phyloP scores from a whole-genome alignment of 345 rosid genomes.

The Mercurialis annua region DNA sequence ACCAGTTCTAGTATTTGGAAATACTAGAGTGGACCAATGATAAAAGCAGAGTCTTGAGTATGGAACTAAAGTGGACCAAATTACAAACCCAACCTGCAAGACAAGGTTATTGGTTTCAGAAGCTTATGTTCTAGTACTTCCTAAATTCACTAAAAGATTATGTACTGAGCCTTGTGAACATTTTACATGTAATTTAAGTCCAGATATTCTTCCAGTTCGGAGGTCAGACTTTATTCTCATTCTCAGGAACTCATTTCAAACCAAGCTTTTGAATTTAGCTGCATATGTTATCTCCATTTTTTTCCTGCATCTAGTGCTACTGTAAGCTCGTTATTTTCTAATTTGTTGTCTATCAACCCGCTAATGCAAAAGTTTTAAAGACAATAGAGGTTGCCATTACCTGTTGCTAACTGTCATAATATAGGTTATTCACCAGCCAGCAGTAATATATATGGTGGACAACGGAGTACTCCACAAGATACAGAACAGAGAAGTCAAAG shows the following conservation, averaged over 20 bases:
- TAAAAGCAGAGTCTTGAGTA: not conserved
- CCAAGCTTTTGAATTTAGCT: not conserved
- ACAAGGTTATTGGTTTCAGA: not conserved
- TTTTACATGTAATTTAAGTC: too few relatives aligned
- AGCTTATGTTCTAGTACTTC: not conserved
- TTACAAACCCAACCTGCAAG: not conserved
- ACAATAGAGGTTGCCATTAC: not conserved
- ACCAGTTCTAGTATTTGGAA: too few relatives aligned
- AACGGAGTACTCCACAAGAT: constrained; percentile 49
- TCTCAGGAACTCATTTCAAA: not conserved
- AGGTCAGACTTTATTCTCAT: not conserved
- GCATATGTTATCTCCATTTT: not conserved
- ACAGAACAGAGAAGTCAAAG: constrained; percentile 43
- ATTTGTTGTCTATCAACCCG: not conserved
- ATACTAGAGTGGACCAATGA: too few relatives aligned
- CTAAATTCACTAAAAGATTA: not conserved
- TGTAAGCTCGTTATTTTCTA: not conserved
- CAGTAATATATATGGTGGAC: constrained; percentile 44
- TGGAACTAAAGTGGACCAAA: not conserved
- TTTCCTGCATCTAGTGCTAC: not conserved
- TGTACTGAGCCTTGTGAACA: not conserved
- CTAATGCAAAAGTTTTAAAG: not conserved
- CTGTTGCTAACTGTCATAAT: constrained; percentile 8
- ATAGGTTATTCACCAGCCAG: constrained; percentile 39
- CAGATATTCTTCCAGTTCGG: not conserved